Conservation (phyloP, 805 yeast species). For the Kurtzmaniella cleridarum region DNA sequence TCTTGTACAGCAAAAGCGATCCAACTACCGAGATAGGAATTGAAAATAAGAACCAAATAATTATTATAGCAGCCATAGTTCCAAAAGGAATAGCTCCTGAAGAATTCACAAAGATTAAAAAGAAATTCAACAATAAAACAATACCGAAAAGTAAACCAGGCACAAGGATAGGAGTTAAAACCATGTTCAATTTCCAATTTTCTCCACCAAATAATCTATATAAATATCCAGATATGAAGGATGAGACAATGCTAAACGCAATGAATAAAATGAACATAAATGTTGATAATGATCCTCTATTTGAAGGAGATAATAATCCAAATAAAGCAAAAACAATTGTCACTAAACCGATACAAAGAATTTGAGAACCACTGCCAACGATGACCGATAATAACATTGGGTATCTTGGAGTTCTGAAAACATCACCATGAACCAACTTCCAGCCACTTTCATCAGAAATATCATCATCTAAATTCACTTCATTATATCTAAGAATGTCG, state of each 20-base stretch:
- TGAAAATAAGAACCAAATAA: slow-evolving; percentile 81
- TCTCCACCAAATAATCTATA: slow-evolving; percentile 92
- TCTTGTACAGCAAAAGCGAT: slow-evolving; percentile 70
- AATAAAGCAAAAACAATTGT: slow-evolving; percentile 79
- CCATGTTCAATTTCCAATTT: slow-evolving; percentile 81
- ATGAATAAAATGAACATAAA: slow-evolving; percentile 84
- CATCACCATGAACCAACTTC: slow-evolving; percentile 94
- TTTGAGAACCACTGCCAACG: slow-evolving; percentile 84
- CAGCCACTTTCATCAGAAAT: slow-evolving; percentile 93
- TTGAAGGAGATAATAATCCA: slow-evolving; percentile 89
- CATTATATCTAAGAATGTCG: slow-evolving; percentile 86
- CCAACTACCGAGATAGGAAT: slow-evolving; percentile 82
- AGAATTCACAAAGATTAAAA: slow-evolving; percentile 69
- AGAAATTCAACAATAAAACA: slow-evolving; percentile 72
- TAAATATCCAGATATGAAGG: slow-evolving; percentile 78
- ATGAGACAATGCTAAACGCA: slow-evolving; percentile 73
- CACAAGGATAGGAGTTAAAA: slow-evolving; percentile 75
- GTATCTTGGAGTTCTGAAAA: slow-evolving; percentile 76
- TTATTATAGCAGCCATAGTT: slow-evolving; percentile 73
- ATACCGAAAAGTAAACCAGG: slow-evolving; percentile 70
- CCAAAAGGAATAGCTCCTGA: slow-evolving; percentile 96
- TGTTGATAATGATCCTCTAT: slow-evolving; percentile 89
- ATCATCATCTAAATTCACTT: slow-evolving; percentile 79
- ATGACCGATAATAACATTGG: slow-evolving; percentile 71
- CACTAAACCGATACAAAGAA: slow-evolving; percentile 67